Evolutionary conservation across 768 basidiomycete species (phyloP).

Genomic region (Russula vinacea): DNA sequence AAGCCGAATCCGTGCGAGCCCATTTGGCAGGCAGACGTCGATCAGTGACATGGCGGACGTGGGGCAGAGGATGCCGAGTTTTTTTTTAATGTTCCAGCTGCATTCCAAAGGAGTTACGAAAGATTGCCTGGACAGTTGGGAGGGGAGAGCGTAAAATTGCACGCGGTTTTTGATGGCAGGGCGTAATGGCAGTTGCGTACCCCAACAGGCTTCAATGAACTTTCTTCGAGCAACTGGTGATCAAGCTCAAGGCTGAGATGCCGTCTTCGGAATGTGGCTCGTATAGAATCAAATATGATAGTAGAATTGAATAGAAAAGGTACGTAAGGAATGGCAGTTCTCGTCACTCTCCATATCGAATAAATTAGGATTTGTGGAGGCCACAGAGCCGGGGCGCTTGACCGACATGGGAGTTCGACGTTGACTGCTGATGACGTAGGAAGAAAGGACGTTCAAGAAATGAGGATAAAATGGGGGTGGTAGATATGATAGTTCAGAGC

Average conservation of each 20-base stretch:
- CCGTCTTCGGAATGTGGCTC: conserved; percentile 20
- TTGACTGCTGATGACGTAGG: neutral
- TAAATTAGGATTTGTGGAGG: conserved; percentile 24
- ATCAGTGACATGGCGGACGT: neutral
- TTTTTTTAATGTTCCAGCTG: neutral
- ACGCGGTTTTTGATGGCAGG: conserved; percentile 20
- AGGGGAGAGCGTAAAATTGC: conserved; percentile 18
- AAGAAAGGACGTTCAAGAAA: conserved; percentile 6
- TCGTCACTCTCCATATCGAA: neutral
- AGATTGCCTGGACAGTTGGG: neutral
- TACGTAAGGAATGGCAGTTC: conserved; percentile 18
- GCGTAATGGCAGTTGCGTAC: conserved; percentile 24
- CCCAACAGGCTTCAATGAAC: conserved; percentile 6
- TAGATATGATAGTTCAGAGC: neutral
- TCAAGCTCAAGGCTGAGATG: neutral
- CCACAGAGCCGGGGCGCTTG: conserved; percentile 9
- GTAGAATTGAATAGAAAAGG: neutral
- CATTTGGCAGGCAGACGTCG: conserved; percentile 3
- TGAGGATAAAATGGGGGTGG: neutral
- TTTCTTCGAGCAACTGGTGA: neutral
- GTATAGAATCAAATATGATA: neutral
- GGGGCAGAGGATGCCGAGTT: neutral
- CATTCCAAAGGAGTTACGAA: neutral
- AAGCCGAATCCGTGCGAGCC: neutral
- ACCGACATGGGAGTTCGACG: neutral